Evolutionary conservation across 345 rosid species (phyloP).

Genomic region (Bruguiera gymnorhiza): DNA sequence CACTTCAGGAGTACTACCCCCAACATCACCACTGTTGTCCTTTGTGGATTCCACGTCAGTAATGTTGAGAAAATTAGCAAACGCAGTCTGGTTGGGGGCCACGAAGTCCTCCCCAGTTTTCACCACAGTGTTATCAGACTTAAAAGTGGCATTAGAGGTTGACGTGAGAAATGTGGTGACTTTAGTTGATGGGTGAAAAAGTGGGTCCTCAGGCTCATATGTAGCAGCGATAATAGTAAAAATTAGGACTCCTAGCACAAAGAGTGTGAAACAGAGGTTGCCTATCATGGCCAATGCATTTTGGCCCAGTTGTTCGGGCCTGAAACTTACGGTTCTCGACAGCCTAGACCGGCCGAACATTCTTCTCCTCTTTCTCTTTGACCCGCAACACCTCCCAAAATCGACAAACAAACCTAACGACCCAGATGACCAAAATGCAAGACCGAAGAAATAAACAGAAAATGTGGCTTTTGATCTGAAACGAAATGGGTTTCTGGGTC

Average conservation of each 20-base stretch:
- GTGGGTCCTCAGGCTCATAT: constrained; percentile 92
- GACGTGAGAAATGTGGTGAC: constrained; percentile 80
- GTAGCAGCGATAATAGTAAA: constrained; percentile 96
- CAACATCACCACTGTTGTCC: neutral
- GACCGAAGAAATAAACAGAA: neutral
- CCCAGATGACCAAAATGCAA: constrained; percentile 25
- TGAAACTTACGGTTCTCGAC: constrained; percentile 55
- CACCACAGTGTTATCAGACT: constrained; percentile 64
- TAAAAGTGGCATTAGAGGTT: constrained; percentile 70
- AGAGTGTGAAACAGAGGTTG: constrained; percentile 76
- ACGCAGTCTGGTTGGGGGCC: constrained; percentile 63
- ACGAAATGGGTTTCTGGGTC: constrained; percentile 24
- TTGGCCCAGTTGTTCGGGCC: constrained; percentile 82
- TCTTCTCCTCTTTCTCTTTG: neutral
- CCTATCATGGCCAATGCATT: constrained; percentile 80
- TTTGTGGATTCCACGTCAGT: constrained; percentile 50
- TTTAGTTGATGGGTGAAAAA: constrained; percentile 77
- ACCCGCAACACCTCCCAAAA: constrained; percentile 7
- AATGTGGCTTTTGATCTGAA: constrained; percentile 25
- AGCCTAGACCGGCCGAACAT: constrained; percentile 60
- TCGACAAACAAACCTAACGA: constrained; percentile 13
- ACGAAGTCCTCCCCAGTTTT: constrained; percentile 91
- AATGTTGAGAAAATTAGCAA: constrained; percentile 55
- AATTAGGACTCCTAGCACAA: constrained; percentile 76
- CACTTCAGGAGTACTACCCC: constrained; percentile 2